These are phyloP conservation scores for Microsporum ferrugineum DNA, from an alignment of 2,329 filamentous ascomycete species.

Conservation along the genomic window DNA sequence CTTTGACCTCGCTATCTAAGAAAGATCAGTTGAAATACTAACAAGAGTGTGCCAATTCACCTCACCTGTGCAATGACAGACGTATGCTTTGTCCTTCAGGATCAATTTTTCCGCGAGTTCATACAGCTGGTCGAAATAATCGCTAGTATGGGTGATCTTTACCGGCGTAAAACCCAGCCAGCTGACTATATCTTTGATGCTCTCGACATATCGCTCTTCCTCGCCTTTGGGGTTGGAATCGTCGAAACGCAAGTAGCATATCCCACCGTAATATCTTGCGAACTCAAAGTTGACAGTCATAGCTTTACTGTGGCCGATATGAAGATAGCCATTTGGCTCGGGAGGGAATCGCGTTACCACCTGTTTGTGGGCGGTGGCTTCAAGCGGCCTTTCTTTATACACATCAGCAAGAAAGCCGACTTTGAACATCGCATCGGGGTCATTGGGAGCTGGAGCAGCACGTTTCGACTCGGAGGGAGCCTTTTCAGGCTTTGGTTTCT, in stretches of 20 bases:
- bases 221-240: constrained; percentile 94
- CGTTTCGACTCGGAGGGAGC: constrained; percentile 3
- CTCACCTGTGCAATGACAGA: constrained; percentile 67
- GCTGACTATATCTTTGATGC: constrained; percentile 75
- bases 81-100: constrained; percentile 56
- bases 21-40: background rate
- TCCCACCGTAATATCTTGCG: constrained; percentile 68
- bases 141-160: constrained; percentile 73
- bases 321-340: constrained; percentile 85
- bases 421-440: constrained; percentile 62
- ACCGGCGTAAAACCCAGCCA: constrained; percentile 74
- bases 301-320: constrained; percentile 89
- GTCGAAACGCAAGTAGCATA: constrained; percentile 70
- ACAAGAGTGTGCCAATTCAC: background rate
- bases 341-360: constrained; percentile 64
- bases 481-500: background rate
- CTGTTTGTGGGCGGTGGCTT: constrained; percentile 21
- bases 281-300: constrained; percentile 97
- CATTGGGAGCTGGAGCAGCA: constrained; percentile 19
- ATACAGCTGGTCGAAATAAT: constrained; percentile 82
- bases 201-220: constrained; percentile 75
- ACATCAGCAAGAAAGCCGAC: constrained; percentile 64
- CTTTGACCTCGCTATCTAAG: constrained; percentile 65
- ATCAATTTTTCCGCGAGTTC: constrained; percentile 81
- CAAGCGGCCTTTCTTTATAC: constrained; percentile 54